Evolutionary conservation across 306 rosid species (phyloP).

Genomic region (Prunus mira): DNA sequence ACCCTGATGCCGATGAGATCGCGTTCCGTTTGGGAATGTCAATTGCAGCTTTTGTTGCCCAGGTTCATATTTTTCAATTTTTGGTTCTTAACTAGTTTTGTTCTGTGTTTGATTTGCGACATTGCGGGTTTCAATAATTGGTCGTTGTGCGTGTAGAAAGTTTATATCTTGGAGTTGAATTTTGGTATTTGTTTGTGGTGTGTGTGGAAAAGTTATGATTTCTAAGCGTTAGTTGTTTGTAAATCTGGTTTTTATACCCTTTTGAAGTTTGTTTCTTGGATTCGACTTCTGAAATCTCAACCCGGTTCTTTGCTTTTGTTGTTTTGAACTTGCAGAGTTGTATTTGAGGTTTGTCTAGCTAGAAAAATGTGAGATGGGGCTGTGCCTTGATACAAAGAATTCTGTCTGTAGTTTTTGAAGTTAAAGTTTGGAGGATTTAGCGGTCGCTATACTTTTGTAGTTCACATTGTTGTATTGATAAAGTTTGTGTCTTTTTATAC

Average conservation of each 20-base stretch:
- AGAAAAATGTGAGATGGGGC: neutral
- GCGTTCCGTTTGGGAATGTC: constrained; percentile 87
- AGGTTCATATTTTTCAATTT: constrained; percentile 41
- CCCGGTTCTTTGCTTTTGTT: neutral
- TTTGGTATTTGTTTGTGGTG: neutral
- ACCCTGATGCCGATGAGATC: constrained; percentile 38
- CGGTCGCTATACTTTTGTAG: neutral
- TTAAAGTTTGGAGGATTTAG: neutral
- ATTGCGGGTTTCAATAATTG: neutral
- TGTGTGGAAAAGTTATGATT: neutral
- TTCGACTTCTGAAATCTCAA: neutral
- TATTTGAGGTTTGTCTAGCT: neutral
- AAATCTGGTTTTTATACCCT: neutral
- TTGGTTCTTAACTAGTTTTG: neutral
- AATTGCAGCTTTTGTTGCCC: constrained; percentile 71
- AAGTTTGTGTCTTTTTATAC: neutral
- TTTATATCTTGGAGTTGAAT: neutral
- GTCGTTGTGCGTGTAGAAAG: neutral
- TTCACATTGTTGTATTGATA: neutral
- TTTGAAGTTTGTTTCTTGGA: neutral
- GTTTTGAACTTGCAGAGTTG: neutral
- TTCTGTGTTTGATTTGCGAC: neutral
- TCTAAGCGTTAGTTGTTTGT: neutral
- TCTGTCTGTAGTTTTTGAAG: neutral
- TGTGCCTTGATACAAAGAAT: neutral